Base-by-base conservation (phyloP, 371 early-diverging fungal genomes). In the Rhizopus delemar region DNA sequence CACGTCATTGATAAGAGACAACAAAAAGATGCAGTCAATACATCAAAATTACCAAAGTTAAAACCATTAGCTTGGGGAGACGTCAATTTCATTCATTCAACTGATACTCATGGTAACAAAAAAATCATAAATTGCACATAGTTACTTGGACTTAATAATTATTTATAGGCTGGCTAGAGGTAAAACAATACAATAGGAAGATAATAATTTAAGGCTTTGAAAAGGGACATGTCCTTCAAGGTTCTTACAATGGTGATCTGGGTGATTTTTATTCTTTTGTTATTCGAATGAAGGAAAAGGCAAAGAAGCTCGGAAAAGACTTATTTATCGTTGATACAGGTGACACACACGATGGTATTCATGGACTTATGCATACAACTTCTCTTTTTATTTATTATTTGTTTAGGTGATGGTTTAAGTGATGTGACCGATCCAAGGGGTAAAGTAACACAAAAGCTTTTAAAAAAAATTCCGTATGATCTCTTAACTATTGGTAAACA, bases 271-370 rank as follows among this genome's bases (percentile, higher is more conserved):
- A 81, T 50, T 83, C 83, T 3, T 83, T 83, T 60, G 54, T 72
- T 28, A 73, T 53, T 13, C 65, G 75, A 43, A 83, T 83, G 83
- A 77, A 78, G 49, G 61, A 83, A 59, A 73, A 78, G 55, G 74
- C 83, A 12, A 43, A 51, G 9, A 57, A 66, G 29, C 56, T 73
- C 11, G 66, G 64, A 49, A 81, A 78, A 66, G 81, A 83, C 63
- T 57, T 86, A 28, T 80, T 86, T 61, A 70, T 86, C 4, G 70
- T 83, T 6, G 86, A 86, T 61, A 80, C 78, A 8, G 84, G 84
- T 22, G 82, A 81, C 55, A 73, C 69, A 4, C 78, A 81, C 35
- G 81, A 79, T 64, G 81, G 43, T 15, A 43, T 43, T 13, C 11
- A 43, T 43, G 2, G n/a, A 22, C 22, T 22, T n/a, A 43, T 11